Conservation (phyloP, 495 filamentous ascomycete genomes). For the Penicillium argentinense region DNA sequence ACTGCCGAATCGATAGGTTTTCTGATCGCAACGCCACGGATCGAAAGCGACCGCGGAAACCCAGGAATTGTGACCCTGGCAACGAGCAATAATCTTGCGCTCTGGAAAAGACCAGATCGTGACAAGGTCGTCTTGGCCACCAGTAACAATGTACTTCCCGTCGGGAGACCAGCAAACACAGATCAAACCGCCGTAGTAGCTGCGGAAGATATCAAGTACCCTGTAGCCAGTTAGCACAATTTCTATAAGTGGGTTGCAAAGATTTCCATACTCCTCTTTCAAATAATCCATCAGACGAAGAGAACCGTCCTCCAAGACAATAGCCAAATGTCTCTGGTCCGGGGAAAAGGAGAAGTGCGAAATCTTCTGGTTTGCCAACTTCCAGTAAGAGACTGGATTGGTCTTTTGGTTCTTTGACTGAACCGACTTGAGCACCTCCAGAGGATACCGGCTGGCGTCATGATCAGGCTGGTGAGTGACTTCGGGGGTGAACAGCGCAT, state of each 20-base stretch:
- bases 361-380: conserved; percentile 82
- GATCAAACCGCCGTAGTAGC: conserved; percentile 88
- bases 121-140: conserved; percentile 92
- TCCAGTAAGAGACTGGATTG: conserved; percentile 91
- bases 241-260: conserved; percentile 4
- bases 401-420: conserved; percentile 89
- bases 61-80: conserved; percentile 94
- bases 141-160: conserved; percentile 92
- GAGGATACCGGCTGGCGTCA: conserved; percentile 39
- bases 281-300: conserved; percentile 89
- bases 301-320: conserved; percentile 89
- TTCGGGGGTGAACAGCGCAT: conserved; percentile 70
- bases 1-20: conserved; percentile 91
- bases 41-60: conserved; percentile 92
- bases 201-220: conserved; percentile 78
- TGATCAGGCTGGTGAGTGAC: conserved; percentile 42
- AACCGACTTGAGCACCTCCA: conserved; percentile 79
- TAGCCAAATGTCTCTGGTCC: conserved; percentile 80
- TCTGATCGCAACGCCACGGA: conserved; percentile 92
- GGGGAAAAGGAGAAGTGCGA: conserved; percentile 90
- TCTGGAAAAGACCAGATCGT: conserved; percentile 92
- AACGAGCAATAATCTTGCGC: conserved; percentile 80
- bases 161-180: conserved; percentile 98
- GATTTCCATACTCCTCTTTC: conserved; percentile 85
- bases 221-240: conserved; percentile 41